A percentile compares a stretch with the other conserved stretches of the same genome.
These are phyloP conservation scores for Sclerotinia spermophila DNA, from an alignment of 2,329 filamentous ascomycete genomes.

Conservation along the genomic window DNA sequence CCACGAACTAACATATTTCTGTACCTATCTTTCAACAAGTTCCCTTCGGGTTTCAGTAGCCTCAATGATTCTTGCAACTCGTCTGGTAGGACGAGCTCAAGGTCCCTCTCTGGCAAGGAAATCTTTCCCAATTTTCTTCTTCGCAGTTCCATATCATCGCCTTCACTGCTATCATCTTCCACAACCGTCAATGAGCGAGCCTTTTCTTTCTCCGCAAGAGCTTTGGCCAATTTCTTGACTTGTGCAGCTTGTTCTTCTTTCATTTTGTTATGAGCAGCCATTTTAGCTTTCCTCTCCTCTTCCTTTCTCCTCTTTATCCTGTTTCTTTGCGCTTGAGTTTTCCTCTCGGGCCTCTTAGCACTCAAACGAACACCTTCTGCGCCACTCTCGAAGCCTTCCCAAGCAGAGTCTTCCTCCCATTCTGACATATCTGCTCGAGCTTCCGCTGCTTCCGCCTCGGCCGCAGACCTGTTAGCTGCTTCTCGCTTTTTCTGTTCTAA, in stretches of 20 bases:
- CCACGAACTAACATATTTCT: slow-evolving; percentile 83
- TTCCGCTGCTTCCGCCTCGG: slow-evolving; percentile 70
- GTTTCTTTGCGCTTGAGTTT: slow-evolving; percentile 83
- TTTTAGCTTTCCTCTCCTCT: slow-evolving; percentile 71
- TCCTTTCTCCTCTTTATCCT: slow-evolving; percentile 85
- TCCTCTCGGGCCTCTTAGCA: slow-evolving; percentile 75
- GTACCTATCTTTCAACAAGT: slow-evolving; percentile 87
- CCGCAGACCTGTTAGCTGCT: slow-evolving; percentile 65
- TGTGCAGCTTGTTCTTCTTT: slow-evolving; percentile 68
- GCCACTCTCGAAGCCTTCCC: slow-evolving; percentile 86
- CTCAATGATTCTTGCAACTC: slow-evolving; percentile 79
- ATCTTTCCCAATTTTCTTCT: slow-evolving; percentile 70
- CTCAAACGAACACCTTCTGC: slow-evolving; percentile 62
- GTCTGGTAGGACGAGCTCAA: slow-evolving; percentile 79
- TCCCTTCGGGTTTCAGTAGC: slow-evolving; percentile 89
- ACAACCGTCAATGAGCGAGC: slow-evolving; percentile 44
- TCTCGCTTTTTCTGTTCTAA: slow-evolving; percentile 65
- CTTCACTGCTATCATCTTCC: slow-evolving; percentile 49
- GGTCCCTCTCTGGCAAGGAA: slow-evolving; percentile 70
- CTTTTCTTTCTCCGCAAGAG: slow-evolving; percentile 57
- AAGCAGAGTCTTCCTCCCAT: slow-evolving; percentile 86
- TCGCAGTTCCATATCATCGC: slow-evolving; percentile 62
- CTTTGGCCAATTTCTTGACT: slow-evolving; percentile 67
- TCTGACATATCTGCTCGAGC: slow-evolving; percentile 61
- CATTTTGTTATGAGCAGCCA: slow-evolving; percentile 71